These are phyloP conservation scores for Haplosporangium gracile DNA, from an alignment of 192 early-diverging fungal species.

Conservation along the genomic window DNA sequence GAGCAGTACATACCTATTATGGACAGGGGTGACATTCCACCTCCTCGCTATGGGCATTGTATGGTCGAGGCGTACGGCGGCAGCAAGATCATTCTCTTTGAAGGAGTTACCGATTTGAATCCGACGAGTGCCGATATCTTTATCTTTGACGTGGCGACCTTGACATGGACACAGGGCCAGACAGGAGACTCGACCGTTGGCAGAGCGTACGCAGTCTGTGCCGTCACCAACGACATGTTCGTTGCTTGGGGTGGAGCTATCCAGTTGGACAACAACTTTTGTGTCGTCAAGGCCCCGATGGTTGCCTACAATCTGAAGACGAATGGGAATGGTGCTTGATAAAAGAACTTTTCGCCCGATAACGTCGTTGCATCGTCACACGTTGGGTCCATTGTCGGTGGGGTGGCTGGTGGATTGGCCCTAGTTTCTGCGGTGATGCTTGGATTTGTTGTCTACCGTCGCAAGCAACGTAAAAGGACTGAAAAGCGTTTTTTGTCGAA, in stretches of 20 bases:
- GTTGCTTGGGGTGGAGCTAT: conserved; percentile 19
- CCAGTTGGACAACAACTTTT: background rate
- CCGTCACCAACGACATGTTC: conserved; percentile 15
- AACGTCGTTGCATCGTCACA: background rate
- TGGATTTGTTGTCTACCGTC: background rate
- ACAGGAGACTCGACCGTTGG: background rate
- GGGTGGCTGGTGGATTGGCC: background rate
- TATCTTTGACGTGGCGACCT: conserved; percentile 21
- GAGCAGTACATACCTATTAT: background rate
- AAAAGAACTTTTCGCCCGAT: background rate
- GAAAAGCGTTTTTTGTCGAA: background rate
- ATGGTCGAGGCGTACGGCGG: conserved; percentile 20
- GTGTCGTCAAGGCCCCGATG: background rate
- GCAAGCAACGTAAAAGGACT: background rate
- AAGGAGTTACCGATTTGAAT: background rate
- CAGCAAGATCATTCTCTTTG: conserved; percentile 23
- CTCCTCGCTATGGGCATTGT: conserved; percentile 11
- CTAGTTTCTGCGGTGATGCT: background rate
- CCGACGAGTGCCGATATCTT: conserved; percentile 9
- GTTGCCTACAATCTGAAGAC: conserved; percentile 9
- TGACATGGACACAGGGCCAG: conserved; percentile 6
- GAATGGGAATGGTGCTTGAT: background rate
- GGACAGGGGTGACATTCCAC: conserved; percentile 6
- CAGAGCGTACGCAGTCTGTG: conserved; percentile 7
- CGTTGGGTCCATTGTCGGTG: background rate